Base-by-base conservation (phyloP, 495 filamentous ascomycete species). In the Clohesyomyces aquaticus region DNA sequence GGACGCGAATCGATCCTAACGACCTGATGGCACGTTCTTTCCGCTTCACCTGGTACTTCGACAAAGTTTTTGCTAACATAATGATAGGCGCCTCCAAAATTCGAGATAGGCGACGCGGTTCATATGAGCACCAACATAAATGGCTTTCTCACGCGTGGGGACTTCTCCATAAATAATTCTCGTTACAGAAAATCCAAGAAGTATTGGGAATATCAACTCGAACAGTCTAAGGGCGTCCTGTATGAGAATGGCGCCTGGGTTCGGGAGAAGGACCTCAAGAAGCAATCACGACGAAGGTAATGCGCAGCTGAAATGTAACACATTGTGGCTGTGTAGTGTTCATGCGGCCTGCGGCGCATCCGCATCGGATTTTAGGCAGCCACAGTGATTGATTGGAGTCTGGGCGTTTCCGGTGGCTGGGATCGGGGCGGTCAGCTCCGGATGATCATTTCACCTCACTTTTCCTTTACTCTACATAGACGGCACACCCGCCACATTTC, bases 181-280 rank as follows among this genome's bases (percentile, higher is more conserved):
- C 65, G 50, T 11, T 26, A 2, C 21, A 21, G 59, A 26, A 4
- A 1, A 9, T 45, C 47, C 1, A 16, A 28, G 16, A 14, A 1
- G 27, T 67, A 29, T 47, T 58, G n/a, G 16, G 58, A 67, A 47
- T 67, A 67, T 49, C 65, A 63, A 35, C 65, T 67, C 26, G 14
- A n/a, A 10, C 32, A 50, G 11, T n/a, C 1, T 27, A 25, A 58
- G 11, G 54, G 54, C 43, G 3, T 14, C 11, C 29, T 28, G 43
- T 58, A 67, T 53, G 59, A 53, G 12, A 29, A 49, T 27, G 65
- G 65, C 16, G 52, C 28, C 1, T 67, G 58, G 58, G n/a, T 67
- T 32, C 59, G 65, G 18, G 65, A 63, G 32, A 67, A 42, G 35
- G 28, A 62, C 28, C 53, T 67, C 3, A 3, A 38, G 2, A 4